These are phyloP conservation scores for Hymenoscyphus infarciens DNA, from an alignment of 2,329 filamentous ascomycete genomes.

Conservation along the genomic window DNA sequence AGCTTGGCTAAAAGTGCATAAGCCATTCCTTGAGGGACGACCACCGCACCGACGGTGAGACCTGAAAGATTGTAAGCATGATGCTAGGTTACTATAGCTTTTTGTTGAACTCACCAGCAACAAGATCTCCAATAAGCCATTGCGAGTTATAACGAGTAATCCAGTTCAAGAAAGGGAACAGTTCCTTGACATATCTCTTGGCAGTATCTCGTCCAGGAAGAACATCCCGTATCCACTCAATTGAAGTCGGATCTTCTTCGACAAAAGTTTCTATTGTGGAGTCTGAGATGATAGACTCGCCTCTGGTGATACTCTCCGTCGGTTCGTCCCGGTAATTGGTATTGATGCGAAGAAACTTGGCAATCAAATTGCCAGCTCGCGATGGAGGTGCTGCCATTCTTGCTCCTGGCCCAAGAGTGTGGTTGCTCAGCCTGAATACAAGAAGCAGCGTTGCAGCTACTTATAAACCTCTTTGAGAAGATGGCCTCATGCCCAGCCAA, in stretches of 20 bases:
- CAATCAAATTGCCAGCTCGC: conserved; percentile 63
- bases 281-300: conserved; percentile 75
- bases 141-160: conserved; percentile 81
- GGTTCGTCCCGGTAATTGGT: conserved; percentile 63
- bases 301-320: conserved; percentile 60
- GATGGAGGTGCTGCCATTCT: not conserved
- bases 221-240: conserved; percentile 67
- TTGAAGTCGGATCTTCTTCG: conserved; percentile 72
- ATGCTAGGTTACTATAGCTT: not conserved
- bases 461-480: not conserved
- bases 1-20: conserved; percentile 83
- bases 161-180: conserved; percentile 92
- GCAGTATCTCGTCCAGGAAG: conserved; percentile 54
- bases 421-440: conserved; percentile 3
- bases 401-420: not conserved
- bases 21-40: conserved; percentile 96
- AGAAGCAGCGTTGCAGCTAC: not conserved
- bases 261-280: conserved; percentile 74
- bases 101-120: conserved; percentile 63
- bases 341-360: conserved; percentile 80
- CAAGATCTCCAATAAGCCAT: conserved; percentile 85
- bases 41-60: conserved; percentile 69
- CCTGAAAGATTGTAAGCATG: conserved; percentile 39
- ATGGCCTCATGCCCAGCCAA: not conserved
- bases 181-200: conserved; percentile 57